Base-by-base conservation (phyloP, 306 rosid species). In the Fagus crenata region DNA sequence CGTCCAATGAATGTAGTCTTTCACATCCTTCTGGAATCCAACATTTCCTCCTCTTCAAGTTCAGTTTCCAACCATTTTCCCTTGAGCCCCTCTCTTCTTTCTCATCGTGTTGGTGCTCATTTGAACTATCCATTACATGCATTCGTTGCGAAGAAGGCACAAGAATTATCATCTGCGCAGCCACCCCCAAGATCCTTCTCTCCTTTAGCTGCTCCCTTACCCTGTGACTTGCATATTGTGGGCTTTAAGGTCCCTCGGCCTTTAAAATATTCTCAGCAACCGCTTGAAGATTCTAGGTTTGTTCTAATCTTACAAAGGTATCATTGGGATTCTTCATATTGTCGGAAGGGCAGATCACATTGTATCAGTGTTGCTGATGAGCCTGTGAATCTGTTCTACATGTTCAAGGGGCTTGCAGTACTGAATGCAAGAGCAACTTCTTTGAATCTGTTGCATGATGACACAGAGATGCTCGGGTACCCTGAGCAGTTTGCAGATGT, bases 201-300 rank as follows among this genome's bases (percentile, higher is more conserved):
- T 67, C 99, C 97, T 63, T 85, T 95, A 35, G 85, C 91, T 15
- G 71, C 90, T 75, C 74, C 99, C 37, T 82, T 95, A 39, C 99
- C 99, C 12, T 95, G 99, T 72, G 99, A 95, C 82, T 86, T 95
- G 81, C 99, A 95, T 81, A 81, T 95, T 28, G 99, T 95, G 78
- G 91, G 88, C 89, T 91, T 95, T 5, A 95, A 95, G 89, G 93
- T 92, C 76, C 97, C 99, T 55, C 88, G 60, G 35, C 99, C 96
- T 76, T 63, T 81, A 51, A 95, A 91, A 46, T 89, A 85, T 81
- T 71, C 85, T 77, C 97, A 86, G 87, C 89, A 77, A 53, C 83
- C 86, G 31, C 81, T 49, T 6, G 91, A 84, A 78, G 89, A 81
- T 76, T 74, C 89, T 36, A 88, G 92, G 77, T 95, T 92, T 65